Conservation (phyloP, 208 protist species). For the Trypanosomatidae sp. region DNA sequence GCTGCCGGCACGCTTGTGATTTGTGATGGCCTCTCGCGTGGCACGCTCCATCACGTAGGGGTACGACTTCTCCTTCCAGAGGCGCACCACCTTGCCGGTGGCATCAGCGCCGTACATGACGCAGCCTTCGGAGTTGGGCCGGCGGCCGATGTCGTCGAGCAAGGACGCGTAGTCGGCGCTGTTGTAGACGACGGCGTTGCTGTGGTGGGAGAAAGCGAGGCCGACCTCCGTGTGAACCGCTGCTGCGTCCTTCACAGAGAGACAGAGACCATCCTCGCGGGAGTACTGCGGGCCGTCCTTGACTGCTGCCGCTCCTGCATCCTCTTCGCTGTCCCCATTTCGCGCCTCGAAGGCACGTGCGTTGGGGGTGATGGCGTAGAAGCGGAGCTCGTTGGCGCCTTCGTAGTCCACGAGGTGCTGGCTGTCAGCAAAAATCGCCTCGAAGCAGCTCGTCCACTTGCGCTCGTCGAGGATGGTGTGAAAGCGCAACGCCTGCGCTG, state of each 20-base stretch:
- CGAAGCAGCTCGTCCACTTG: conserved; percentile 48
- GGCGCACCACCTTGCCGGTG: conserved; percentile 31
- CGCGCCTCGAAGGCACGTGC: conserved; percentile 3
- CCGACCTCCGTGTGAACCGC: conserved; percentile 30
- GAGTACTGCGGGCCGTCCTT: conserved; percentile 4
- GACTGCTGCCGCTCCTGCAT: background rate
- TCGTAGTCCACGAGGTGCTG: conserved; percentile 51
- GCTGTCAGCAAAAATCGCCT: conserved; percentile 45
- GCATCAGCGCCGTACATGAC: conserved; percentile 61
- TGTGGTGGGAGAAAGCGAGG: conserved; percentile 27
- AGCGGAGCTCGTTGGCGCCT: conserved; percentile 29
- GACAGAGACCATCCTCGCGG: conserved; percentile 21
- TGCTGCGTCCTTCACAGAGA: conserved; percentile 21
- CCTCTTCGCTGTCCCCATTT: background rate
- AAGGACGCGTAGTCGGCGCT: conserved; percentile 24
- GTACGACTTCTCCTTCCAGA: conserved; percentile 60
- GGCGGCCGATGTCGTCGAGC: conserved; percentile 31
- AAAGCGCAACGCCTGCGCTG: conserved; percentile 15
- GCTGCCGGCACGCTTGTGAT: conserved; percentile 35
- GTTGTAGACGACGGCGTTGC: conserved; percentile 10
- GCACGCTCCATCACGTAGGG: conserved; percentile 59
- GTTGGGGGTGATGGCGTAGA: conserved; percentile 47
- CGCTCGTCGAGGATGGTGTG: conserved; percentile 25
- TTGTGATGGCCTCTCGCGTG: conserved; percentile 53
- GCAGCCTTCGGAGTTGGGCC: conserved; percentile 44